Evolutionary conservation across 768 basidiomycete genomes (phyloP).

Genomic region (Lentinula raphanica): DNA sequence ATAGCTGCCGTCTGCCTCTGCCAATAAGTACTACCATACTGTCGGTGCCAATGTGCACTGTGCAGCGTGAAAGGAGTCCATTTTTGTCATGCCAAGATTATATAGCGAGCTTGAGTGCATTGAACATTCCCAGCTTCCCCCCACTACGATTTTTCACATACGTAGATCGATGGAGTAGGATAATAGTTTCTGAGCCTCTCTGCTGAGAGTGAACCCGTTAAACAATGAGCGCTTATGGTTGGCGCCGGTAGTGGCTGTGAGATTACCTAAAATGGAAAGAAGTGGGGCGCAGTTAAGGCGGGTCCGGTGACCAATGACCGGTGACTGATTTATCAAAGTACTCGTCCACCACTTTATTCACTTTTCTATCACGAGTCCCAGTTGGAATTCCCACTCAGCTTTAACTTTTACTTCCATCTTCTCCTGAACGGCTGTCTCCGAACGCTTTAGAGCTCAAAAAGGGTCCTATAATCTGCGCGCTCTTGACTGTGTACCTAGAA

Average conservation of each 20-base stretch:
- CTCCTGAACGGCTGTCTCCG: not conserved
- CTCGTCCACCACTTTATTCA: not conserved
- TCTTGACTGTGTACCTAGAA: not conserved
- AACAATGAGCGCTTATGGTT: not conserved
- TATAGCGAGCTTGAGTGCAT: no score
- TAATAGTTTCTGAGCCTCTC: no score
- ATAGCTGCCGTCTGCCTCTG: no score
- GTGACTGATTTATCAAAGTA: not conserved
- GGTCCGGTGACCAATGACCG: not conserved
- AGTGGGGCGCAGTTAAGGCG: not conserved
- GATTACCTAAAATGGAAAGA: not conserved
- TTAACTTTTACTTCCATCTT: not conserved
- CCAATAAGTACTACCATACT: no score
- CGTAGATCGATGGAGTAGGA: no score
- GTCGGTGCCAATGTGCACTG: no score
- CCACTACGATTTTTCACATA: no score
- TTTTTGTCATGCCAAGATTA: no score
- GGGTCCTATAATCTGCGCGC: not conserved
- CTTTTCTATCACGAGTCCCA: not conserved
- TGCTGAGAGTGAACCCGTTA: no score
- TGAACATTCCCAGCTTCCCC: no score
- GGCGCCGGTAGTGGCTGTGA: not conserved
- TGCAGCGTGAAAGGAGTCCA: no score
- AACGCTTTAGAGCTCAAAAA: not conserved
- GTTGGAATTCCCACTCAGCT: not conserved